Percentiles rank a stretch among this genome's conserved stretches.
These are phyloP conservation scores for Mycosphaerella sp. DNA, from an alignment of 2,329 filamentous ascomycete genomes.

Conservation along the genomic window DNA sequence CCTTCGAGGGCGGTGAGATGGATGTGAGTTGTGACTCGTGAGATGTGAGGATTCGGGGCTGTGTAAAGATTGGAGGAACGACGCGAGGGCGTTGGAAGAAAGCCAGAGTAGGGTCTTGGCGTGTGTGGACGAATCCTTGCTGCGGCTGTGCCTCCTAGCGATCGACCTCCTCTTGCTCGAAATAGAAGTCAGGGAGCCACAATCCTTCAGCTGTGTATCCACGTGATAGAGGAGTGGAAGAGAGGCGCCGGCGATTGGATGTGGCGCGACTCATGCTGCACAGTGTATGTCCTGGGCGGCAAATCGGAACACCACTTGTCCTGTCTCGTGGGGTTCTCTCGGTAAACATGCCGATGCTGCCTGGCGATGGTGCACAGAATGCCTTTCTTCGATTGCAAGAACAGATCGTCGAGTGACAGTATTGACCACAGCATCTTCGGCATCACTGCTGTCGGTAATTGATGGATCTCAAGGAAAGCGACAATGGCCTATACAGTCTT, in stretches of 20 bases:
- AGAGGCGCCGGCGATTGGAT: background rate
- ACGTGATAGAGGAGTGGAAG: constrained; percentile 1
- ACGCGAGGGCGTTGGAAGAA: too few species aligned
- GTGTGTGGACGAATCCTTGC: background rate
- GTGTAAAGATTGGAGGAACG: too few species aligned
- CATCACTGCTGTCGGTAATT: too few species aligned
- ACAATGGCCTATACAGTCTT: too few species aligned
- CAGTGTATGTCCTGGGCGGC: constrained; percentile 22
- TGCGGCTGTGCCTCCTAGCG: background rate
- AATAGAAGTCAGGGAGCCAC: background rate
- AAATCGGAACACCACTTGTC: constrained; percentile 14
- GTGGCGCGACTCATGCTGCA: constrained; percentile 26
- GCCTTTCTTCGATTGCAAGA: constrained; percentile 36
- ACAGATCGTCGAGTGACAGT: constrained; percentile 17
- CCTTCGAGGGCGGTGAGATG: background rate
- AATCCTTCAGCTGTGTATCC: constrained; percentile 2
- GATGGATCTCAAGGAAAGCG: too few species aligned
- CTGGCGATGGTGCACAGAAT: constrained; percentile 32
- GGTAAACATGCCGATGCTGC: constrained; percentile 42
- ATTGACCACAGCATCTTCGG: constrained; percentile 8
- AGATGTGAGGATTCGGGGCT: background rate
- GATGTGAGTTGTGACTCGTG: background rate
- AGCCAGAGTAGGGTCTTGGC: too few species aligned
- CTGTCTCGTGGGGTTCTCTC: constrained; percentile 40
- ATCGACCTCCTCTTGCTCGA: background rate